These are phyloP conservation scores for Austropuccinia psidii DNA, from an alignment of 1,284 basidiomycete species.

Conservation along the genomic window DNA sequence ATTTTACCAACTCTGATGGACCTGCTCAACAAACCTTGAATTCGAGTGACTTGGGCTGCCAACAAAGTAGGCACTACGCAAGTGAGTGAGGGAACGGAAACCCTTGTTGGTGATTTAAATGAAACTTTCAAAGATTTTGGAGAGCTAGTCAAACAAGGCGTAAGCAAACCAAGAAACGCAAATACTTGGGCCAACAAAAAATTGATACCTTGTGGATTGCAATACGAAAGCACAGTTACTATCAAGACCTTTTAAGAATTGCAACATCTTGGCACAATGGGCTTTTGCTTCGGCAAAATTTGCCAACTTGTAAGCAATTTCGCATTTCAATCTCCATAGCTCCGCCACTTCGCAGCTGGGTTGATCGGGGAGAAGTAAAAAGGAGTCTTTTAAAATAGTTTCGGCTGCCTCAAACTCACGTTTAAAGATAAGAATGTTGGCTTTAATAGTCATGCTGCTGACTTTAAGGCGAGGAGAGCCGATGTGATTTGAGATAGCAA, in stretches of 20 bases:
- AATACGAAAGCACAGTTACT: not conserved
- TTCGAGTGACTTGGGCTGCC: conserved; percentile 9
- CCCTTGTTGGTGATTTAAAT: not conserved
- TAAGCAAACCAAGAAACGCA: not conserved
- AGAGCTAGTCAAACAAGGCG: not conserved
- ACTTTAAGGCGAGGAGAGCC: conserved; percentile 33
- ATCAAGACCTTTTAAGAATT: conserved; percentile 1
- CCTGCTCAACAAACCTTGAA: conserved; percentile 1
- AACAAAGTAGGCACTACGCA: not conserved
- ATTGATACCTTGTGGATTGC: not conserved
- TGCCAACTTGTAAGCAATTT: conserved; percentile 16
- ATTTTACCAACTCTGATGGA: too few species aligned
- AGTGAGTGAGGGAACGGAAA: too few species aligned
- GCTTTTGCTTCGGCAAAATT: conserved; percentile 21
- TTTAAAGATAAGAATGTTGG: conserved; percentile 16
- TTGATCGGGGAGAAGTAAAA: conserved; percentile 1
- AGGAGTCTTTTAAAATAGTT: conserved; percentile 7
- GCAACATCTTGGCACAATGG: conserved; percentile 14
- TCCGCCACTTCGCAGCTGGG: conserved; percentile 12
- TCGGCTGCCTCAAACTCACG: conserved; percentile 16
- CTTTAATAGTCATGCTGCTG: not conserved
- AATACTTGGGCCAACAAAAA: not conserved
- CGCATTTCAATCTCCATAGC: conserved; percentile 18
- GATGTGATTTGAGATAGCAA: conserved; percentile 2
- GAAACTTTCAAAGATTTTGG: conserved; percentile 1